Evolutionary conservation across 2,329 filamentous ascomycete species (phyloP), one percentile per base, ranked within the genome.

Genomic region (Penicillium sp.): DNA sequence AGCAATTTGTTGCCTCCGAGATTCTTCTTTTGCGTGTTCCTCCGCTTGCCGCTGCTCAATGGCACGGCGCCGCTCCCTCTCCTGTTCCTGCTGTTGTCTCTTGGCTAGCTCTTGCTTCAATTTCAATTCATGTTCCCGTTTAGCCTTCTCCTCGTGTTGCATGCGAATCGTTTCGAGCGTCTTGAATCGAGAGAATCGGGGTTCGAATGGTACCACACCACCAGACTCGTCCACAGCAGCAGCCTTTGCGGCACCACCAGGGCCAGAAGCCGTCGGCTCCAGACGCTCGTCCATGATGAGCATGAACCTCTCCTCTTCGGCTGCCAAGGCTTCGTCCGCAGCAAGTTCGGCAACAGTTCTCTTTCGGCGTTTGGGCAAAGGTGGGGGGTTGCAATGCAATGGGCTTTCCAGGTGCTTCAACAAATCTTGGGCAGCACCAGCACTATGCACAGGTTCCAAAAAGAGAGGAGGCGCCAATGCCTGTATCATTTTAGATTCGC

Each of bases 291-390:
- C 94, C 74, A 92, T 85, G 19, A 90, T 87, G 47, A 97, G 86
- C 91, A 99, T 94, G 62, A 91, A 95, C 43, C 91, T 84, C 73
- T 99, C 92, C 60, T 91, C 86, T 55, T 91, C 90, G 19, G 92
- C 93, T 0, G 91, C 91, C 56, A 91, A 81, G 1, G 94, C 93
- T 74, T 99, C 92, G 67, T 99, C 94, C 7, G 93, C 93, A 8
- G 91, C 94, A 78, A 97, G 85, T 70, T 99, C 93, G 8, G 94
- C 94, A 16, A 95, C 87, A 0, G 94, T 99, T 58, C 93, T 86
- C 79, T 99, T 97, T 53, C 94, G 82, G 7, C 87, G 87, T 79
- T 96, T 97, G 3, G 91, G 91, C 56, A 88, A 83, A 0, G 94
- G 93, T 9, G 91, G 87, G 40, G 84, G 79, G 46, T 88, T 84